Evolutionary conservation across 75 land plant genomes (phyloP).

Genomic region (Picea glauca): DNA sequence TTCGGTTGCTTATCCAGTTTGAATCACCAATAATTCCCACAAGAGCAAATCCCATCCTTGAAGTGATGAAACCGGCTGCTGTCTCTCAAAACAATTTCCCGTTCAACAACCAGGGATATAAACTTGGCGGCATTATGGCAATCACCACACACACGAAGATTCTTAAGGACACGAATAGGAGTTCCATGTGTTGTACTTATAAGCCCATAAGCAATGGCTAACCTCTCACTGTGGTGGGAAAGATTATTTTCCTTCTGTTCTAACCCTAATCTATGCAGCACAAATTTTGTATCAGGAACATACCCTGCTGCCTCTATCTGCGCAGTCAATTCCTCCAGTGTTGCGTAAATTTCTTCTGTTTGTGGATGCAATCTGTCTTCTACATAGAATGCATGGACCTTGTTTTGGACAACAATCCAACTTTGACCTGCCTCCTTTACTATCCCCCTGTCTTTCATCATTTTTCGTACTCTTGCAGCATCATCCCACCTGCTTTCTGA

Average conservation of each 20-base stretch:
- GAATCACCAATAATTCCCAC: constrained; percentile 17
- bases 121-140: constrained; percentile 25
- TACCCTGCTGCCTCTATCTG: constrained; percentile 13
- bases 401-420: constrained; percentile 27
- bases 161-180: constrained; percentile 18
- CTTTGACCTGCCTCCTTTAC: constrained; percentile 47
- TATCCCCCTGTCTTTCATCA: constrained; percentile 37
- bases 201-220: constrained; percentile 34
- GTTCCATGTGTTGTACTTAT: constrained; percentile 23
- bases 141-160: constrained; percentile 21
- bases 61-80: constrained; percentile 24
- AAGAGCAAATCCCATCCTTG: constrained; percentile 29
- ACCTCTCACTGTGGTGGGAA: constrained; percentile 25
- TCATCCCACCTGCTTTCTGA: constrained; percentile 43
- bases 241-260: constrained; percentile 9
- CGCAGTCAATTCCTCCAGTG: constrained; percentile 12
- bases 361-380: constrained; percentile 13
- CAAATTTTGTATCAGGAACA: constrained; percentile 15
- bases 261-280: constrained; percentile 6
- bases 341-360: constrained; percentile 11
- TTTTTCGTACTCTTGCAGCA: constrained; percentile 28
- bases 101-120: constrained; percentile 8
- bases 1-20: too few species aligned
- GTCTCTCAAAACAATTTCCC: constrained; percentile 31
- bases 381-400: constrained; percentile 10